phyloP scores from a whole-genome alignment of 1,284 basidiomycete species.

The Cryptococcus sp. region DNA sequence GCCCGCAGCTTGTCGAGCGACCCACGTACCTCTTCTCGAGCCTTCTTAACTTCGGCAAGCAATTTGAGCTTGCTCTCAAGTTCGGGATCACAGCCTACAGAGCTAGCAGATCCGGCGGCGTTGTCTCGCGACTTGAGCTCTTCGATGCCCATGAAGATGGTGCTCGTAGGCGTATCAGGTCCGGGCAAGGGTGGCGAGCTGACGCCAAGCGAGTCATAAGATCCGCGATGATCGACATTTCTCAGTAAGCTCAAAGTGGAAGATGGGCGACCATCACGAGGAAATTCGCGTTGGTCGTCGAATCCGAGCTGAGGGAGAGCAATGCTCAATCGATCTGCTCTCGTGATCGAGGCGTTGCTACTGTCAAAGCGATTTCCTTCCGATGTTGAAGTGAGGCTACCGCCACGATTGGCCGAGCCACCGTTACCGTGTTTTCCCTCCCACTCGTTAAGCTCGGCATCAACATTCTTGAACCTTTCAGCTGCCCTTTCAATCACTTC shows the following conservation, averaged over 20 bases:
- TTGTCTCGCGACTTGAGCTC: constrained; percentile 12
- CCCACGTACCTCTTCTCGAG: constrained; percentile 39
- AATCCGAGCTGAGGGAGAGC: constrained; percentile 28
- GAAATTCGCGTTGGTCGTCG: constrained; percentile 7
- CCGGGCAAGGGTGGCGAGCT: constrained; percentile 15
- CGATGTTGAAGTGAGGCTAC: background rate
- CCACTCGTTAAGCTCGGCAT: constrained; percentile 78
- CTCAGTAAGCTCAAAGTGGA: constrained; percentile 25
- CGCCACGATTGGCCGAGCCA: background rate
- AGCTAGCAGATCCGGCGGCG: background rate
- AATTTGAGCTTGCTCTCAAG: constrained; percentile 43
- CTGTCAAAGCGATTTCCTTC: constrained; percentile 6
- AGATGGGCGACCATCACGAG: constrained; percentile 8
- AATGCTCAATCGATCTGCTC: constrained; percentile 10
- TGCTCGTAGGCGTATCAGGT: constrained; percentile 11
- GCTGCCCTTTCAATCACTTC: constrained; percentile 75
- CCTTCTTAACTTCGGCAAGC: constrained; percentile 46
- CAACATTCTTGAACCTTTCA: constrained; percentile 66
- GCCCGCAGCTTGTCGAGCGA: constrained; percentile 41
- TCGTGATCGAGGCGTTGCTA: constrained; percentile 2
- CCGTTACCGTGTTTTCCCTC: constrained; percentile 71
- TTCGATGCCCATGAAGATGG: constrained; percentile 12
- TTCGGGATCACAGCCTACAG: constrained; percentile 25
- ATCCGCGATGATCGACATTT: constrained; percentile 6
- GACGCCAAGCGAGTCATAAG: constrained; percentile 16